Base-by-base conservation (phyloP, 208 protist species). In the Porcisia deanei region DNA sequence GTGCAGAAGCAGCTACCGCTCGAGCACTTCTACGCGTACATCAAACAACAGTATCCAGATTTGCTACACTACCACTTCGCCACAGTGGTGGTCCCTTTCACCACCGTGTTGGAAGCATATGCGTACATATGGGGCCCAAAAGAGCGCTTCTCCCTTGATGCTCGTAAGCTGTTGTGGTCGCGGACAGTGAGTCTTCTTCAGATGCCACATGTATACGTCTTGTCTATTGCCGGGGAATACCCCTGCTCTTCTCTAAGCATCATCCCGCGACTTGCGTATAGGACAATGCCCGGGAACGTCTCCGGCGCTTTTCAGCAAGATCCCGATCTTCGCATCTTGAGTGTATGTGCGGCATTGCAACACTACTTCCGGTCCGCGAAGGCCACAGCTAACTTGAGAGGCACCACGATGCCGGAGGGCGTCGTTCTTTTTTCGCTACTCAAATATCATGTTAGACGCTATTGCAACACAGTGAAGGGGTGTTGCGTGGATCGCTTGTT, bases 401-500 rank as follows among this genome's bases (percentile, higher is more conserved):
- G 73, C 39, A 65, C 82, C 5, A 55, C 73, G 1, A 75, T 88
- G 5, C 74, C 89, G 45, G 88, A 94, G 16, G 93, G 91, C 4
- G 88, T 86, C n/a, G 75, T 84, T 58, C 85, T 97, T 22, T 95
- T 97, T 69, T 81, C 89, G 3, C 88, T 95, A 37, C 41, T 95
- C 22, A 97, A 95, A 80, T 95, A 97, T 66, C 93, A 97, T 72
- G 86, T 94, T 9, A 85, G 93, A 43, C 84, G 90, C 12, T 89
- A 93, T 80, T 77, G 85, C 43, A 88, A 93, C 63, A 87, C 82
- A 3, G 93, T 95, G 53, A 92, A 91, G 53, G 93, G 93, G 5
- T 71, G 77, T 8, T 83, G 80, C 6, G 77, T 75, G 0, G 74
- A 90, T 22, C 83, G 83, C 43, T 63, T 97, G 39, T 25, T 95